Evolutionary conservation across 805 yeast genomes (phyloP), one percentile per base, ranked within the genome.

Genomic region (Nakazawaea molendinolei): DNA sequence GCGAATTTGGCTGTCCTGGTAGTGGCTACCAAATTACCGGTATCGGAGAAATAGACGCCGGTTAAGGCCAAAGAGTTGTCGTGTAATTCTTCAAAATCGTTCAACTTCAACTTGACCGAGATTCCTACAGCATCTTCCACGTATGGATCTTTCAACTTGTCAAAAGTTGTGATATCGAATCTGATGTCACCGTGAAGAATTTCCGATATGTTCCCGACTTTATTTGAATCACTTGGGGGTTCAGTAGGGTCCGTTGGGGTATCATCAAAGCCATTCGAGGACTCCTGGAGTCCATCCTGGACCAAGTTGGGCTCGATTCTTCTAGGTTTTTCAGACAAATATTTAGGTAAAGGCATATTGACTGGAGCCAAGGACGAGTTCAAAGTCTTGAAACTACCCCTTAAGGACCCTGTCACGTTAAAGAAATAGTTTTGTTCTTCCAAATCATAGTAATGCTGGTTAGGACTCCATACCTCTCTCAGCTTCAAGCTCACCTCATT

Each of bases 1-100:
- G 66, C 61, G 52, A 77, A 77, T 51, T 79, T 81, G 5, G 83
- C 84, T 20, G 86, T 70, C 23, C 67, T 61, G 1, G 86, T 69
- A 14, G 72, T 50, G 0, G 78, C 66, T 12, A 83, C 60, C 4
- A 83, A 52, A 34, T 82, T 63, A 1, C 94, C 94, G 1, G 74
- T 58, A 15, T 69, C 65, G 42, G 81, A 78, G 49, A 79, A 85
- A 51, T 80, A 81, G 2, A 78, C 66, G 0, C 87, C 89, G 17
- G 60, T 58, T 8, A 84, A 58, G 4, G 64, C 61, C 14, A 86
- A 45, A 1, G 53, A 50, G 49, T 78, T 76, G 37, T 60, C 63
- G 22, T 74, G 67, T 6, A 59, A 49, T 42, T 79, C 84, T 3
- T 59, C 56, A 15, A 48, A 38, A 50, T 79, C 79, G 17, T 50